Conservation (phyloP, 148 eudicot genomes). For the Vaccinium vitisidaea region DNA sequence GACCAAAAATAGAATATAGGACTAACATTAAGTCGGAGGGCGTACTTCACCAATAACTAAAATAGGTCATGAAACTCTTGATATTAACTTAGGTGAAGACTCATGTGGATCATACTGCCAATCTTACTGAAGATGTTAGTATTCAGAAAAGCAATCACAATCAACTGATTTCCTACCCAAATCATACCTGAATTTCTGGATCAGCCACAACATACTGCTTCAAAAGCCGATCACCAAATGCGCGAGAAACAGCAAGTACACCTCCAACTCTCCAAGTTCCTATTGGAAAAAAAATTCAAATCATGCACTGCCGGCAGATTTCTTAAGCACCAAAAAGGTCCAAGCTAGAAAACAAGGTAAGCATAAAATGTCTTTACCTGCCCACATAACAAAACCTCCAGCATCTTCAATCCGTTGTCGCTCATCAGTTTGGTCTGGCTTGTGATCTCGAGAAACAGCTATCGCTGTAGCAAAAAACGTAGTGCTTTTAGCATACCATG, state of each 20-base stretch:
- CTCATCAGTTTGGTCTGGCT: conserved; percentile 98
- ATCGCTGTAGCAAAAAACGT: conserved; percentile 51
- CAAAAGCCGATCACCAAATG: conserved; percentile 91
- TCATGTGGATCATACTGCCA: neutral
- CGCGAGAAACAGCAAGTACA: conserved; percentile 98
- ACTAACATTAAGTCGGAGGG: neutral
- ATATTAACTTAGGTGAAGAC: neutral
- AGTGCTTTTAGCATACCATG: neutral
- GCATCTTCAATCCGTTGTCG: conserved; percentile 95
- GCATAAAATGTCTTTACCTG: conserved; percentile 46
- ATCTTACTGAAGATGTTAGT: neutral
- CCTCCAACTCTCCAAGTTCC: conserved; percentile 99
- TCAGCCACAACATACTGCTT: conserved; percentile 97
- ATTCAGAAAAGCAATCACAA: neutral
- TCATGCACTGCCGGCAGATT: conserved; percentile 16
- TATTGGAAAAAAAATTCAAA: conserved; percentile 17
- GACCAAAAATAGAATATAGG: neutral
- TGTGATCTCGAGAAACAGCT: conserved; percentile 98
- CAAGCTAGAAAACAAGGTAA: neutral
- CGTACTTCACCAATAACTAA: neutral
- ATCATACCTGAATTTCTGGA: conserved; percentile 83
- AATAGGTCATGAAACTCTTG: neutral
- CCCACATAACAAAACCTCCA: conserved; percentile 99
- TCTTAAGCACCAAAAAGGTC: neutral
- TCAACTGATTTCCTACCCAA: neutral